Conservation (phyloP, 208 protist genomes). For the Trichomonas vaginalis region DNA sequence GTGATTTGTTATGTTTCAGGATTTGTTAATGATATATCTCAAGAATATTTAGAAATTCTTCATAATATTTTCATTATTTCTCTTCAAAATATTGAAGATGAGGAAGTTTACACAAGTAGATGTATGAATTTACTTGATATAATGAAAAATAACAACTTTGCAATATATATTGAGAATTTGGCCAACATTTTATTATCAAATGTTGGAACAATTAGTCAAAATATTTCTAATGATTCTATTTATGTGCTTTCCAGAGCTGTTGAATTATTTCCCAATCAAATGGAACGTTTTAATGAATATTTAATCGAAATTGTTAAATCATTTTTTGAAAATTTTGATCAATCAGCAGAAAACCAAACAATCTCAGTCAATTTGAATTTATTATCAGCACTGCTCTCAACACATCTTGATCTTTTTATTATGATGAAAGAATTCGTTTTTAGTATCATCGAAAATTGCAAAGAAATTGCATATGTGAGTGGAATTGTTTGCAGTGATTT, state of each 20-base stretch:
- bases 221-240: background rate
- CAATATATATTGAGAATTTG: background rate
- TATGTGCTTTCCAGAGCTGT: background rate
- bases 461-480: background rate
- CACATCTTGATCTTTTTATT: background rate
- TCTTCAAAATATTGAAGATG: background rate
- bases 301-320: background rate
- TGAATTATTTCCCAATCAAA: background rate
- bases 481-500: background rate
- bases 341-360: background rate
- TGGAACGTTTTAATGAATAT: background rate
- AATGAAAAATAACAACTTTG: background rate
- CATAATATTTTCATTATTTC: background rate
- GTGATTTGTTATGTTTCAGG: background rate
- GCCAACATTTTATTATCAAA: background rate
- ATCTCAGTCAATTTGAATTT: background rate
- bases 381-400: background rate
- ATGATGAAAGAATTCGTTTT: background rate
- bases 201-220: background rate
- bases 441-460: background rate
- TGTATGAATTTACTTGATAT: background rate
- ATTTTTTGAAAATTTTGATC: background rate
- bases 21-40: background rate
- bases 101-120: background rate
- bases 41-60: background rate